Percentiles rank a stretch among this genome's conserved stretches.
phyloP scores from a whole-genome alignment of 306 rosid genomes.

The Cucurbita pepo region DNA sequence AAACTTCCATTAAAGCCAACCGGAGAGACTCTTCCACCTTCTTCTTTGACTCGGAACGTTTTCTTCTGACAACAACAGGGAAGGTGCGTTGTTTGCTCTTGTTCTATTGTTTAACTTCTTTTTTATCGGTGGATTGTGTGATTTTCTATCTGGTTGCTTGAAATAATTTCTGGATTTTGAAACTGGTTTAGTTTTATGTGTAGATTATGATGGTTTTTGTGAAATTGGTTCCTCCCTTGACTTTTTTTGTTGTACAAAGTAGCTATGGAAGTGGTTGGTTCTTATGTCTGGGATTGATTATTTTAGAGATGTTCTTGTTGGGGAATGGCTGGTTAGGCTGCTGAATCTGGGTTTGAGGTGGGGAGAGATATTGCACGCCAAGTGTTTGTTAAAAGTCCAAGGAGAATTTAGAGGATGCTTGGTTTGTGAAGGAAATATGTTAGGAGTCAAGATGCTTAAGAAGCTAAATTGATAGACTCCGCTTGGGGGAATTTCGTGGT shows the following conservation, averaged over 20 bases:
- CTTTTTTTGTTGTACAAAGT: constrained; percentile 23
- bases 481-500: not conserved
- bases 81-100: not conserved
- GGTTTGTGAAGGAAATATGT: constrained; percentile 21
- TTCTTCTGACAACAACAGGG: not conserved
- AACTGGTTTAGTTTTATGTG: not conserved
- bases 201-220: not conserved
- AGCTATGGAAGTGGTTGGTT: constrained; percentile 34
- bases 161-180: not conserved
- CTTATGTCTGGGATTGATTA: constrained; percentile 33
- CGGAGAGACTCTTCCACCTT: not conserved
- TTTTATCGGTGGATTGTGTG: not conserved
- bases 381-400: constrained; percentile 43
- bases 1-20: not conserved
- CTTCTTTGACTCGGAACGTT: not conserved
- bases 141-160: not conserved
- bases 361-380: constrained; percentile 32
- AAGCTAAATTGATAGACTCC: no score
- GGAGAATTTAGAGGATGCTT: constrained; percentile 46
- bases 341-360: constrained; percentile 35
- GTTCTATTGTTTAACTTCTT: not conserved
- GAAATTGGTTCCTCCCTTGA: not conserved
- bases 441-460: no score
- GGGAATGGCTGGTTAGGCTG: constrained; percentile 33
- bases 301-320: constrained; percentile 21